Evolutionary conservation across 768 basidiomycete genomes (phyloP).

Genomic region (Termitomyces bulborhizus): DNA sequence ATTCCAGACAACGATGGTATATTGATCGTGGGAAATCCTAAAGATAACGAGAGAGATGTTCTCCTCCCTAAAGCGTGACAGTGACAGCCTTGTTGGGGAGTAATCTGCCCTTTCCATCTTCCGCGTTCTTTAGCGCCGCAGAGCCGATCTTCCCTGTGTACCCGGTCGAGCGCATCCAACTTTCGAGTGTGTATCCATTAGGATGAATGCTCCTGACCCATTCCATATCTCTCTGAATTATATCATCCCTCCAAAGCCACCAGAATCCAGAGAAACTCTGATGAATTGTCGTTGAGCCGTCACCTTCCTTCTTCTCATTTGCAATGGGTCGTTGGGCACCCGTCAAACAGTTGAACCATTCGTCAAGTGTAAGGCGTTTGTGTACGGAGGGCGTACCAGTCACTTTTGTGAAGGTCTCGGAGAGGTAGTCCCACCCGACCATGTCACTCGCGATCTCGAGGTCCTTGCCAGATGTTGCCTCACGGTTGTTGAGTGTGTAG

Average conservation of each 20-base stretch:
- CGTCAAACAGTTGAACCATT: slow-evolving; percentile 25
- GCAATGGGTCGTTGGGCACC: slow-evolving; percentile 25
- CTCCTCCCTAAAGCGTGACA: not conserved
- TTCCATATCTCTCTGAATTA: slow-evolving; percentile 36
- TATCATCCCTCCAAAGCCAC: slow-evolving; percentile 35
- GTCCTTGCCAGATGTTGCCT: slow-evolving; percentile 27
- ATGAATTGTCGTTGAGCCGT: slow-evolving; percentile 24
- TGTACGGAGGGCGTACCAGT: slow-evolving; percentile 29
- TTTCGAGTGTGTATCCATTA: slow-evolving; percentile 26
- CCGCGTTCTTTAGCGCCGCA: slow-evolving; percentile 23
- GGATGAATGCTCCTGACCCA: slow-evolving; percentile 37
- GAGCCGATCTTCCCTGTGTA: slow-evolving; percentile 23
- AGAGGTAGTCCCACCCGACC: slow-evolving; percentile 30
- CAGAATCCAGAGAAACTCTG: slow-evolving; percentile 40
- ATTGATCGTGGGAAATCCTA: no score
- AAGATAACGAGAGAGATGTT: no score
- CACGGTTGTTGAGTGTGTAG: slow-evolving; percentile 31
- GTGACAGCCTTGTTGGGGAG: slow-evolving; percentile 17
- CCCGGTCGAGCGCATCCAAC: slow-evolving; percentile 31
- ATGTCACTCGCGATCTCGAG: slow-evolving; percentile 30
- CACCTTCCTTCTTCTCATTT: slow-evolving; percentile 20
- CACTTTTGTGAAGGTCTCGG: slow-evolving; percentile 29
- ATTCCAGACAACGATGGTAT: no score
- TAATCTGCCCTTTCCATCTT: slow-evolving; percentile 23
- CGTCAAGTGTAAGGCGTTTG: slow-evolving; percentile 23